Conservation (phyloP, 129 eudicot species). For the Apium graveolens region DNA sequence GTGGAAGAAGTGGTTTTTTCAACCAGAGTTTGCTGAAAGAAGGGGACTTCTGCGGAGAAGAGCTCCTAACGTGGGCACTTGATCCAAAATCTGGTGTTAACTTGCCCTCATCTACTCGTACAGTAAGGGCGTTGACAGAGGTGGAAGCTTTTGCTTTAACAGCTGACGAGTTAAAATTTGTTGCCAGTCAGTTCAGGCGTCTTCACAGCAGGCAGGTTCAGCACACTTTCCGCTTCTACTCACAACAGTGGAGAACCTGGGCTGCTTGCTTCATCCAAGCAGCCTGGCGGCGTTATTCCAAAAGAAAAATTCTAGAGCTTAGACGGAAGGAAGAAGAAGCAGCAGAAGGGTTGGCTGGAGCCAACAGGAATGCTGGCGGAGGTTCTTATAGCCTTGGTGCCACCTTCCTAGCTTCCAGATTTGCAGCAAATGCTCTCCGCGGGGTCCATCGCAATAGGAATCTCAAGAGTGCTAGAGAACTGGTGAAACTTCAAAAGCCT, state of each 20-base stretch:
- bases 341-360: constrained; percentile 33
- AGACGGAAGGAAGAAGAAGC: constrained; percentile 61
- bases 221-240: constrained; percentile 83
- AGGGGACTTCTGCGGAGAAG: constrained; percentile 93
- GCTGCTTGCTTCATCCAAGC: constrained; percentile 89
- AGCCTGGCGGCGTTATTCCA: constrained; percentile 70
- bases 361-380: constrained; percentile 34
- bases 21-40: constrained; percentile 71
- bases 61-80: constrained; percentile 87
- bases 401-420: constrained; percentile 65
- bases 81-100: constrained; percentile 76
- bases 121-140: constrained; percentile 68
- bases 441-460: constrained; percentile 76
- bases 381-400: constrained; percentile 64
- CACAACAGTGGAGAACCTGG: constrained; percentile 95
- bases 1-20: constrained; percentile 80
- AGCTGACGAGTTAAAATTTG: constrained; percentile 83
- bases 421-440: constrained; percentile 75
- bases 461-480: constrained; percentile 44
- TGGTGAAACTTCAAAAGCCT: constrained; percentile 80
- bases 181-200: constrained; percentile 81
- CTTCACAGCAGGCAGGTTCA: constrained; percentile 91
- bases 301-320: constrained; percentile 57
- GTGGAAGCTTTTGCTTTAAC: constrained; percentile 84
- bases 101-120: constrained; percentile 84